Base-by-base conservation (phyloP, 345 rosid species). In the Heritiera fomes region DNA sequence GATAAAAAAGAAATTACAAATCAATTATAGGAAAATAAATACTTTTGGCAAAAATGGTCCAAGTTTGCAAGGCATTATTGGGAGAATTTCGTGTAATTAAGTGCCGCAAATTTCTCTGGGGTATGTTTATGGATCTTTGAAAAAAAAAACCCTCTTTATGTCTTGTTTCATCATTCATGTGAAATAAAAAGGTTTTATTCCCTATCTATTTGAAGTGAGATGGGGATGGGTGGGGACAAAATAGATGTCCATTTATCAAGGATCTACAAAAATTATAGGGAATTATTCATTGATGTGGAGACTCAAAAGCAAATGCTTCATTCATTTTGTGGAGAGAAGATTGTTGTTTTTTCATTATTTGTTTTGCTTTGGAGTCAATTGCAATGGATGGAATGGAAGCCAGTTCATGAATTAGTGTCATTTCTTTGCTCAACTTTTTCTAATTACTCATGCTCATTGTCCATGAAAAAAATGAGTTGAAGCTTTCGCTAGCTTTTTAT, bases 201-300 rank as follows among this genome's bases (percentile, higher is more conserved):
- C 12, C 5, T 17, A 28, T 28, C 38, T 34, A 34, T 47, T 49
- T 71, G 75, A 49, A 66, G 7, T 18, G 18, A 9, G 50, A 32
- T 50, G n/a, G 50, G 11, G 75, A 70, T 10, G 56, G 28, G 75
- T 71, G 20, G 75, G 60, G 61, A 71, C 60, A 71, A 49, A 49
- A 50, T 30, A 49, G 75, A 71, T 50, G 32, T 32, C 75, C 75
- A 50, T 71, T 2, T 14, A 47, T 70, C 49, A 70, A 28, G 20
- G 73, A 70, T 70, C 55, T 11, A 43, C 45, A 6, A 70, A 69
- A 47, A 65, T 40, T 40, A 65, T 65, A 62, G 66, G 45, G 41
- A 14, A 30, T 30, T 62, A 30, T 62, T 11, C 41, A 32, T 13
- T 30, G 1, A 60, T 20, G 6, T 60, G 64, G 64, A 30, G 41